These are phyloP conservation scores for Eucalyptus guilfoylei DNA, from an alignment of 345 rosid genomes.

Conservation along the genomic window DNA sequence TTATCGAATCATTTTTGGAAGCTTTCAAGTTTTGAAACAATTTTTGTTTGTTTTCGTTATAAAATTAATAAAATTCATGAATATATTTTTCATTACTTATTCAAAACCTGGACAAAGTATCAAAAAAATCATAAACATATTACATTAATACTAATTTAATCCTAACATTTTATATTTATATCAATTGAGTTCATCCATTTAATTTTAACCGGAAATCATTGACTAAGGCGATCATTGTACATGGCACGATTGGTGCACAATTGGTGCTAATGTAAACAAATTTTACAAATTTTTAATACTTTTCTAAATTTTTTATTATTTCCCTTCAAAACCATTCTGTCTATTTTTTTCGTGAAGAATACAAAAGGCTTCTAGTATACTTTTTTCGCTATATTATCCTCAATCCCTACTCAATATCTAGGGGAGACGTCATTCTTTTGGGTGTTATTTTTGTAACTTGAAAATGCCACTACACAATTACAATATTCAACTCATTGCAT, in stretches of 20 bases:
- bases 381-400: no score
- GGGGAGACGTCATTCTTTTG: not conserved
- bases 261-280: not conserved
- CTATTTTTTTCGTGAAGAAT: not conserved
- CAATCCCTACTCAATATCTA: not conserved
- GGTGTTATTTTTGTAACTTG: not conserved
- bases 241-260: rapidly evolving
- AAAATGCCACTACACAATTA: not conserved
- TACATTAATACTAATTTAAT: no score
- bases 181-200: rapidly evolving
- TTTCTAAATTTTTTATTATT: no score
- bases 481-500: not conserved
- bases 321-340: not conserved
- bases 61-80: no score
- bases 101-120: no score
- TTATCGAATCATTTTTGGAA: not conserved
- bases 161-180: no score
- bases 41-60: no score
- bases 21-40: no score
- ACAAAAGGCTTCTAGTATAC: not conserved
- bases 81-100: not conserved
- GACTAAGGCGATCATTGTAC: no score
- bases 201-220: rapidly evolving
- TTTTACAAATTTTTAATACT: rapidly evolving
- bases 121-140: no score